Conservation (phyloP, 225 moss, liverwort and hornwort species). For the Anthoceros angustus region DNA sequence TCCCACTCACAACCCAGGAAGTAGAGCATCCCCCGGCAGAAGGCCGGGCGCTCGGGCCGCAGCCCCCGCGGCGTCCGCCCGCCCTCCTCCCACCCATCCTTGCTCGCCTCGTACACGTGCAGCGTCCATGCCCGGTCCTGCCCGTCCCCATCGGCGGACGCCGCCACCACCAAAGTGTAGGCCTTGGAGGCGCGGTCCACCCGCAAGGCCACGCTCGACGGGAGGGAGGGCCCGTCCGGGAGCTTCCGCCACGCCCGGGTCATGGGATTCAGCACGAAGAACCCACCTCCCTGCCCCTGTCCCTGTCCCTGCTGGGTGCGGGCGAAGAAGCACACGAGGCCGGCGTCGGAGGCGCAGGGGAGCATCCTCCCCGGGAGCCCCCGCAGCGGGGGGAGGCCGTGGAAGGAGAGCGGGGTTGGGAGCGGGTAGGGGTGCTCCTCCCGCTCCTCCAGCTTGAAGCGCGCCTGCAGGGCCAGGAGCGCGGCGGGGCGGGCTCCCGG, state of each 20-base stretch:
- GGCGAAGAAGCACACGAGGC: constrained; percentile 1
- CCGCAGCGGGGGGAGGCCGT: not conserved
- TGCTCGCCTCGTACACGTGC: not conserved
- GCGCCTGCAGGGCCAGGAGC: not conserved
- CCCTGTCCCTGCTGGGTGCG: no score
- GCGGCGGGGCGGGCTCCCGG: not conserved
- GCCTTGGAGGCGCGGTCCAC: not conserved
- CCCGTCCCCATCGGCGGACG: not conserved
- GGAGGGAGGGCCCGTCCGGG: not conserved
- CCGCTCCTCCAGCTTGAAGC: not conserved
- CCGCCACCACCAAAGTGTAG: not conserved
- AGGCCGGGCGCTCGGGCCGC: not conserved
- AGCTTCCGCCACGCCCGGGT: constrained; percentile 1
- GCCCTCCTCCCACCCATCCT: not conserved
- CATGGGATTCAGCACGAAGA: constrained; percentile 1
- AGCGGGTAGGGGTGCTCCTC: not conserved
- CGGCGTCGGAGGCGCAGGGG: not conserved
- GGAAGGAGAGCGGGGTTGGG: not conserved
- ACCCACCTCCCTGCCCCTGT: no score
- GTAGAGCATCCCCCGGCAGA: not conserved
- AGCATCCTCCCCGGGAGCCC: not conserved
- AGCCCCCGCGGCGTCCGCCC: not conserved
- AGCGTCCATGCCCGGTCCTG: not conserved
- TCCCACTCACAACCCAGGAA: not conserved
- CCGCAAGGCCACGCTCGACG: not conserved